Evolutionary conservation across 805 yeast species (phyloP), one percentile per base, ranked within the genome.

Genomic region (Ogataea angusta): DNA sequence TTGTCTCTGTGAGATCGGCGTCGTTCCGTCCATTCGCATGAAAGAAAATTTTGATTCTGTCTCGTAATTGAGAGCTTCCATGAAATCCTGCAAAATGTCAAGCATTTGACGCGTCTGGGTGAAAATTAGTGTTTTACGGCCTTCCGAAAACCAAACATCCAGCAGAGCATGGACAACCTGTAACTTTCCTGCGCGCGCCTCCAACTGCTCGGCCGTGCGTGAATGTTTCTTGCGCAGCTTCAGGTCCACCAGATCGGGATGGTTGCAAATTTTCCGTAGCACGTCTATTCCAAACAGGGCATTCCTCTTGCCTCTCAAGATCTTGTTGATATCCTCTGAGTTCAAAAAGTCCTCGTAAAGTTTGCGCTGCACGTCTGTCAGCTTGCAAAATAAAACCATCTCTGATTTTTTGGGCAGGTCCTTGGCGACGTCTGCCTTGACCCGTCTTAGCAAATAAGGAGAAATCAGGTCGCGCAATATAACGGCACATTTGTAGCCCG

Each of bases 401-500:
- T 93, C 99, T 36, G 82, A 82, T 63, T 93, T 93, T 46, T 88
- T 79, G 0, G 99, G 99, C 34, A 93, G 63, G 57, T 93, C 99
- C 42, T 86, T 82, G 0, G 99, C 99, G 15, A 93, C 99, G 57
- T 93, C 99, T 9, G 82, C 77, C 60, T 93, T 93, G 60, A 93
- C 80, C 36, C 99, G 69, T 49, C 99, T 68, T 34, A 93, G 64
- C 38, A 93, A 64, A 60, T 89, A 93, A 0, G 99, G 99, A 3
- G 95, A 79, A 9, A 93, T 87, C 50, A 91, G 64, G 53, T 93
- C 95, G 36, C 95, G 70, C 38, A 93, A 66, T 2, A 91, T 82
- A 4, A 90, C 93, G 0, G 99, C 99, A 67, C 98, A 93, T 59
- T 88, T 88, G 57, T 87, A 90, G 2, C 97, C 96, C 1, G 97